phyloP scores from a whole-genome alignment of 768 basidiomycete species.

The Termitomyces titanicus region DNA sequence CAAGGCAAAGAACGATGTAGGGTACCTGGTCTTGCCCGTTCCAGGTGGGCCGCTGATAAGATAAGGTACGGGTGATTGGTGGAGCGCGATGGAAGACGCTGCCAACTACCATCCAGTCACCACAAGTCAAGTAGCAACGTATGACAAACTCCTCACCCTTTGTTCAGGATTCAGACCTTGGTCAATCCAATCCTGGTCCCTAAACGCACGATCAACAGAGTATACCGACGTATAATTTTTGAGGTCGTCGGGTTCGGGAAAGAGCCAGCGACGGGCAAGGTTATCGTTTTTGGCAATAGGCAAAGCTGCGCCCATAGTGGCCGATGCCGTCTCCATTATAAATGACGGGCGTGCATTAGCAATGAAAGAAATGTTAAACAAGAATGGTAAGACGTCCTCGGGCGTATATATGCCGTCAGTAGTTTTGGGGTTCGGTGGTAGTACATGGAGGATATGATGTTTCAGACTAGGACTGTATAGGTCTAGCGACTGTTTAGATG shows the following conservation, averaged over 20 bases:
- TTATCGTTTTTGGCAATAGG: constrained; percentile 17
- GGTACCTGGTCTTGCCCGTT: constrained; percentile 49
- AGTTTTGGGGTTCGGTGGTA: constrained; percentile 18
- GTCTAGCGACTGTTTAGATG: constrained; percentile 22
- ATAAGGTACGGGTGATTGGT: constrained; percentile 43
- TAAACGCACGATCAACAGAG: constrained; percentile 21
- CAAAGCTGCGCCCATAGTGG: constrained; percentile 24
- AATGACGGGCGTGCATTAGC: constrained; percentile 40
- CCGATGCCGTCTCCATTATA: constrained; percentile 38
- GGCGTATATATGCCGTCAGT: constrained; percentile 18
- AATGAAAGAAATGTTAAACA: constrained; percentile 47
- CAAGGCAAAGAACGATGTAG: neutral
- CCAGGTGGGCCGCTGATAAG: constrained; percentile 49
- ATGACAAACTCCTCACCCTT: constrained; percentile 23
- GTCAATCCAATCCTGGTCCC: constrained; percentile 38
- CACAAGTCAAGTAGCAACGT: neutral
- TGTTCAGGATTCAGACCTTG: constrained; percentile 45
- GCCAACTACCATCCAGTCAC: constrained; percentile 29
- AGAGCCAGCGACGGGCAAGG: constrained; percentile 40
- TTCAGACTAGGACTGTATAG: constrained; percentile 37
- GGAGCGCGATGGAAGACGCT: constrained; percentile 37
- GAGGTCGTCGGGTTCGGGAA: constrained; percentile 35
- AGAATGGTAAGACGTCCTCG: constrained; percentile 34
- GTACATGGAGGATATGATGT: constrained; percentile 34
- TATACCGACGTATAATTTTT: constrained; percentile 14